These are phyloP conservation scores for Plasmopara halstedii DNA, from an alignment of 352 stramenopile species.

Conservation along the genomic window DNA sequence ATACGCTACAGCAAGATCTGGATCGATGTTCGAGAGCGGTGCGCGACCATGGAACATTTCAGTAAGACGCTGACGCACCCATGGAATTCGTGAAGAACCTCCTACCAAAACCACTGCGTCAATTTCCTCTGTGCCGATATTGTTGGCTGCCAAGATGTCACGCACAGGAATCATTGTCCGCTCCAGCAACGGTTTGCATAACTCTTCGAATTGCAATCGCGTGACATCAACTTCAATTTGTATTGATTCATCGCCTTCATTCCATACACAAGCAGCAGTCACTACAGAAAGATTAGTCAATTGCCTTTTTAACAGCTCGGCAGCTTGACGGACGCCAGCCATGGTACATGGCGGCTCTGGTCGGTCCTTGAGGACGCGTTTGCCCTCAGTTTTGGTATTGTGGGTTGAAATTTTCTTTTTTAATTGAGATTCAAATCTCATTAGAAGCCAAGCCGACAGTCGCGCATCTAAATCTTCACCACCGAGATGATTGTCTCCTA, in stretches of 20 bases:
- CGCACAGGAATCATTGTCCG: slow-evolving; percentile 47
- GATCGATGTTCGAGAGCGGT: slow-evolving; percentile 52
- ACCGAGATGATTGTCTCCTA: slow-evolving; percentile 78
- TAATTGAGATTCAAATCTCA: slow-evolving; percentile 60
- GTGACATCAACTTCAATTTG: slow-evolving; percentile 28
- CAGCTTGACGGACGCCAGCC: slow-evolving; percentile 41
- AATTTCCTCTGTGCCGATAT: slow-evolving; percentile 45
- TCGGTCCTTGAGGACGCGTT: slow-evolving; percentile 11
- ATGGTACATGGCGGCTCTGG: slow-evolving; percentile 42
- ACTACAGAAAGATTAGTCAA: slow-evolving; percentile 23
- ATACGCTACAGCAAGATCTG: slow-evolving; percentile 59
- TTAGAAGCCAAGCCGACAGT: slow-evolving; percentile 82
- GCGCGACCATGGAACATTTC: slow-evolving; percentile 38
- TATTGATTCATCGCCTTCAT: slow-evolving; percentile 1
- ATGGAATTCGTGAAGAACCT: slow-evolving; percentile 49
- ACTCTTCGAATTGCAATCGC: slow-evolving; percentile 35
- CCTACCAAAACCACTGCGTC: slow-evolving; percentile 55
- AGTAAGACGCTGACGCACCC: slow-evolving; percentile 37
- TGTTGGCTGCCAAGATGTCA: slow-evolving; percentile 45
- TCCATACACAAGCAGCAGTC: slow-evolving; percentile 30
- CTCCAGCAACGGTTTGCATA: slow-evolving; percentile 39
- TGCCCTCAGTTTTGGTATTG: slow-evolving; percentile 13
- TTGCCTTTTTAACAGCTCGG: slow-evolving; percentile 48
- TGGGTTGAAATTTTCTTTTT: slow-evolving; percentile 23
- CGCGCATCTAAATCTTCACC: slow-evolving; percentile 91